Evolutionary conservation across 495 filamentous ascomycete genomes (phyloP).

Genomic region (Daldinia childiae): DNA sequence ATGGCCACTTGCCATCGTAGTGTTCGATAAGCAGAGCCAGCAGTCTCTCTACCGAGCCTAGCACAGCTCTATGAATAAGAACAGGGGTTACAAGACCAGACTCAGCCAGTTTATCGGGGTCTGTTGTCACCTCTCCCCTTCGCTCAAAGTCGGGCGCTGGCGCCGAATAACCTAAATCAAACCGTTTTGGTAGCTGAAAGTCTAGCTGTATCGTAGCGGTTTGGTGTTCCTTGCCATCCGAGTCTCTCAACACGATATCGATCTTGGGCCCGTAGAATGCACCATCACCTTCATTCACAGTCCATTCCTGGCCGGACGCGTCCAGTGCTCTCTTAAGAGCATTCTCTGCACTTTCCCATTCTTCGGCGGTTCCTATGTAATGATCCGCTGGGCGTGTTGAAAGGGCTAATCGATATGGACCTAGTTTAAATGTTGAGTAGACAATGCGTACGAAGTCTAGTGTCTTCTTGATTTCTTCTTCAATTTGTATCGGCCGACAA

Average conservation of each 20-base stretch:
- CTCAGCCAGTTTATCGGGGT: constrained; percentile 54
- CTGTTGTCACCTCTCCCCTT: constrained; percentile 58
- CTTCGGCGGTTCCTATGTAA: constrained; percentile 78
- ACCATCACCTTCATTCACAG: constrained; percentile 81
- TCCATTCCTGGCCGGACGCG: constrained; percentile 71
- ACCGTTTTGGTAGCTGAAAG: constrained; percentile 89
- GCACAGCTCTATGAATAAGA: constrained; percentile 86
- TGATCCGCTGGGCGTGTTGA: constrained; percentile 81
- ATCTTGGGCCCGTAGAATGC: constrained; percentile 98
- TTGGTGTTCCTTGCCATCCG: constrained; percentile 88
- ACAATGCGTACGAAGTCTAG: constrained; percentile 82
- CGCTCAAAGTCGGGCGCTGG: constrained; percentile 77
- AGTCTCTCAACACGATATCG: constrained; percentile 84
- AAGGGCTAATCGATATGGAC: constrained; percentile 77
- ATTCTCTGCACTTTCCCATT: constrained; percentile 84
- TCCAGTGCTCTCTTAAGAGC: constrained; percentile 76
- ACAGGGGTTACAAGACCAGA: constrained; percentile 75
- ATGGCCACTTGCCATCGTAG: constrained; percentile 83
- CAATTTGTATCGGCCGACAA: constrained; percentile 84
- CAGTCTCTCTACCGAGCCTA: constrained; percentile 87
- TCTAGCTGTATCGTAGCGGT: constrained; percentile 93
- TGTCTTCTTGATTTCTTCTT: constrained; percentile 79
- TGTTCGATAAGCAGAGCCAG: constrained; percentile 89
- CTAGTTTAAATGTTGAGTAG: constrained; percentile 78
- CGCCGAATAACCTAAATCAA: constrained; percentile 77